phyloP scores from a whole-genome alignment of 371 early-diverging fungal genomes.

The Mortierella sp. region DNA sequence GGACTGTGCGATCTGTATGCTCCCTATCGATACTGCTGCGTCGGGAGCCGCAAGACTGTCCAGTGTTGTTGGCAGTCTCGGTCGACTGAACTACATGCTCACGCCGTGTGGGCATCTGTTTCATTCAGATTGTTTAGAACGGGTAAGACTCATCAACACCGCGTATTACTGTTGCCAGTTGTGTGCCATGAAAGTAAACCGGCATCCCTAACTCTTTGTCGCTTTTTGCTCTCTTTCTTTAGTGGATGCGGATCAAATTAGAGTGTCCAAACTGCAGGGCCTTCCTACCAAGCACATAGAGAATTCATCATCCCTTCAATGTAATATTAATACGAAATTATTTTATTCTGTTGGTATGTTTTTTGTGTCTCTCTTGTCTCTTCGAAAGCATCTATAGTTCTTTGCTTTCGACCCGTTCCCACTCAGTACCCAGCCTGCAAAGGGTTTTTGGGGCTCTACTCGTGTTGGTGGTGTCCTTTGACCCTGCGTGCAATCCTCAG shows the following conservation, averaged over 20 bases:
- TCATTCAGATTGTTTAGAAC: conserved; percentile 83
- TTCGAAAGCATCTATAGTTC: neutral
- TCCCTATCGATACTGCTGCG: conserved; percentile 65
- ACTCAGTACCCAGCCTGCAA: too few relatives aligned
- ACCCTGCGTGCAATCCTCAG: conserved; percentile 23
- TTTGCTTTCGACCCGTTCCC: neutral
- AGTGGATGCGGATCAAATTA: conserved; percentile 89
- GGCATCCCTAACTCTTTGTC: neutral
- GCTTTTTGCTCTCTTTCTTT: conserved; percentile 6
- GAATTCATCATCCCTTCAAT: neutral
- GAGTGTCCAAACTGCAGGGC: conserved; percentile 83
- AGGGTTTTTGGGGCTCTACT: neutral
- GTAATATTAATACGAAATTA: conserved; percentile 6
- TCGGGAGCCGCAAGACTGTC: conserved; percentile 62
- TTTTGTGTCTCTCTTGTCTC: neutral
- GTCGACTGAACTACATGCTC: conserved; percentile 78
- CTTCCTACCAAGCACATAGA: conserved; percentile 64
- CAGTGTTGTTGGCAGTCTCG: conserved; percentile 60
- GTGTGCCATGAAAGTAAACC: neutral
- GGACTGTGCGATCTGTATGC: conserved; percentile 87
- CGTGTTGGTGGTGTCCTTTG: conserved; percentile 28
- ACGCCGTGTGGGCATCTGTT: conserved; percentile 89
- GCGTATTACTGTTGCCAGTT: neutral
- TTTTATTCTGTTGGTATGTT: conserved; percentile 11
- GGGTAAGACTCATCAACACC: conserved; percentile 54